These are phyloP conservation scores for Marasmius tenuissimus DNA, from an alignment of 1,284 basidiomycete genomes.

Conservation along the genomic window DNA sequence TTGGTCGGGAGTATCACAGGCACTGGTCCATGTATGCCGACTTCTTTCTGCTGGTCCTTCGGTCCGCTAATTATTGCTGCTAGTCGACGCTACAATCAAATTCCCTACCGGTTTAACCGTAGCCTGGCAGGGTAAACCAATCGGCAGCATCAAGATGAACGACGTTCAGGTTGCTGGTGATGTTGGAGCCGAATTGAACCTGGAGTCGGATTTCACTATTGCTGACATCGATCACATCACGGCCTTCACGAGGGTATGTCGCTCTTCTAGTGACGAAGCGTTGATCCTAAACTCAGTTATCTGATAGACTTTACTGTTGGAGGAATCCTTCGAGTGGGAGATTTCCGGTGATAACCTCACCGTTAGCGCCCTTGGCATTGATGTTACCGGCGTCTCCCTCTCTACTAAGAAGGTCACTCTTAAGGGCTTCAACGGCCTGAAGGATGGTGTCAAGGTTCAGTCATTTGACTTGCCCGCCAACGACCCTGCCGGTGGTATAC, in stretches of 20 bases:
- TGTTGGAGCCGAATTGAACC: constrained; percentile 61
- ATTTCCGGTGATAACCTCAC: constrained; percentile 70
- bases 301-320: constrained; percentile 53
- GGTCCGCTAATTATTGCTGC: constrained; percentile 11
- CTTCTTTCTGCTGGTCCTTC: not conserved
- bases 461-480: constrained; percentile 74
- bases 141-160: constrained; percentile 68
- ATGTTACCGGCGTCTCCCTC: constrained; percentile 55
- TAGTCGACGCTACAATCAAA: constrained; percentile 70
- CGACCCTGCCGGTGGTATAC: constrained; percentile 76
- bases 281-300: not conserved
- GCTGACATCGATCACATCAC: constrained; percentile 61
- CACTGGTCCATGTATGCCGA: constrained; percentile 67
- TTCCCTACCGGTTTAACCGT: constrained; percentile 68
- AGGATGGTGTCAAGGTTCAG: constrained; percentile 63
- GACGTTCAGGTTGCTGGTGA: constrained; percentile 59
- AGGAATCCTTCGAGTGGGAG: constrained; percentile 73
- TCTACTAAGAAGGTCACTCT: constrained; percentile 63
- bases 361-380: constrained; percentile 59
- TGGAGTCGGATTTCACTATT: constrained; percentile 60
- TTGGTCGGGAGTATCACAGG: constrained; percentile 71
- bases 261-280: not conserved
- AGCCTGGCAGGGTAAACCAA: constrained; percentile 56
- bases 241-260: constrained; percentile 60
- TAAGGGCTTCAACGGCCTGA: constrained; percentile 72